phyloP scores from a whole-genome alignment of 441 rosid species.

The Croton setiger region DNA sequence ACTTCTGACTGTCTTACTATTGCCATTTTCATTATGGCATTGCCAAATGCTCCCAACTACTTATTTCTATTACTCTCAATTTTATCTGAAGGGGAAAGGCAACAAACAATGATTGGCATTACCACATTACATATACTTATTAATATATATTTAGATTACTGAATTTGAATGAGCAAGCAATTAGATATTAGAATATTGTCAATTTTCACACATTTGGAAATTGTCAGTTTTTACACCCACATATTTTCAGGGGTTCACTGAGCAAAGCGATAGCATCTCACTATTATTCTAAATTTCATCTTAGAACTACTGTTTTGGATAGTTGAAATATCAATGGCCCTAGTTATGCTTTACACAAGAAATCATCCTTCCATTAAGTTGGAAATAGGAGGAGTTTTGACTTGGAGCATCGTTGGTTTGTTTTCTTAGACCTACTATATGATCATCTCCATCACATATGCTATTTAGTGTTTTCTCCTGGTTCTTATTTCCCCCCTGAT shows the following conservation, averaged over 20 bases:
- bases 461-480: background rate
- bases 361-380: background rate
- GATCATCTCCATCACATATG: background rate
- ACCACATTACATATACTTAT: background rate
- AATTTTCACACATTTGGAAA: background rate
- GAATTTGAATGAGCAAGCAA: background rate
- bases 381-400: background rate
- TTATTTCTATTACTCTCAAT: background rate
- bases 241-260: background rate
- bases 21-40: background rate
- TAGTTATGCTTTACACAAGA: background rate
- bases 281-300: background rate
- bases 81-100: background rate
- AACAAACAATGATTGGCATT: background rate
- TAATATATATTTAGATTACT: background rate
- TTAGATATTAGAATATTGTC: background rate
- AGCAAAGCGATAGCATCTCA: background rate
- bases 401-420: background rate
- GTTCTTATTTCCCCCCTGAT: background rate
- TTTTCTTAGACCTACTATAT: background rate
- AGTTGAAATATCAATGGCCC: conserved; percentile 1
- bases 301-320: no score
- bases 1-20: background rate
- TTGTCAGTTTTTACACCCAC: background rate
- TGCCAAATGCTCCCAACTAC: background rate